Percentiles rank a stretch among this genome's conserved stretches.
phyloP scores from a whole-genome alignment of 495 filamentous ascomycete species.

The Annulohypoxylon moriforme region DNA sequence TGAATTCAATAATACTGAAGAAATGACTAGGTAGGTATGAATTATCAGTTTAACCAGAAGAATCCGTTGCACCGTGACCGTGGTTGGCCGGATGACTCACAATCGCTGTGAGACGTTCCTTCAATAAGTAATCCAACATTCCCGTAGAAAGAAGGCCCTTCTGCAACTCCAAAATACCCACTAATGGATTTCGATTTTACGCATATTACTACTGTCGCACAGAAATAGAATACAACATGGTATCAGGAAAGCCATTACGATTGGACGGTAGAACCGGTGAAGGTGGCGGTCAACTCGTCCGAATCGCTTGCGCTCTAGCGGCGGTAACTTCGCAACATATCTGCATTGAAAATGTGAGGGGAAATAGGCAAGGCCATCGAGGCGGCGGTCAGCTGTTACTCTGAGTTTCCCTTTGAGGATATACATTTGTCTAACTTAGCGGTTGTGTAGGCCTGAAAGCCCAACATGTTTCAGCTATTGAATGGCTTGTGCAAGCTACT shows the following conservation, averaged over 20 bases:
- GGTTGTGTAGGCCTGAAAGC: constrained; percentile 71
- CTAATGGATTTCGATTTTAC: not conserved
- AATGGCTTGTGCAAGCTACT: constrained; percentile 73
- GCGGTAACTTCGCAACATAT: constrained; percentile 74
- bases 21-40: not conserved
- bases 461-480: constrained; percentile 76
- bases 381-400: constrained; percentile 52
- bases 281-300: constrained; percentile 85
- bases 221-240: constrained; percentile 12
- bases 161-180: not conserved
- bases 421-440: constrained; percentile 21
- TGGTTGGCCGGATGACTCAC: constrained; percentile 31
- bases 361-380: constrained; percentile 64
- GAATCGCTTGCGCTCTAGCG: constrained; percentile 75
- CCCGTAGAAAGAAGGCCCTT: not conserved
- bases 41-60: not conserved
- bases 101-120: not conserved
- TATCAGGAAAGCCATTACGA: constrained; percentile 41
- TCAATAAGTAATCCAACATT: constrained; percentile 3
- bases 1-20: too few relatives aligned
- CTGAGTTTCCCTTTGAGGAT: not conserved
- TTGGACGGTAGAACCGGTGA: constrained; percentile 81
- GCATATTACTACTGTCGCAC: not conserved
- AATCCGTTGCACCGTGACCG: not conserved
- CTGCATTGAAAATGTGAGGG: constrained; percentile 74